Evolutionary conservation across 176 grass and related monocot genomes (phyloP).

Genomic region (Carex scoparia): DNA sequence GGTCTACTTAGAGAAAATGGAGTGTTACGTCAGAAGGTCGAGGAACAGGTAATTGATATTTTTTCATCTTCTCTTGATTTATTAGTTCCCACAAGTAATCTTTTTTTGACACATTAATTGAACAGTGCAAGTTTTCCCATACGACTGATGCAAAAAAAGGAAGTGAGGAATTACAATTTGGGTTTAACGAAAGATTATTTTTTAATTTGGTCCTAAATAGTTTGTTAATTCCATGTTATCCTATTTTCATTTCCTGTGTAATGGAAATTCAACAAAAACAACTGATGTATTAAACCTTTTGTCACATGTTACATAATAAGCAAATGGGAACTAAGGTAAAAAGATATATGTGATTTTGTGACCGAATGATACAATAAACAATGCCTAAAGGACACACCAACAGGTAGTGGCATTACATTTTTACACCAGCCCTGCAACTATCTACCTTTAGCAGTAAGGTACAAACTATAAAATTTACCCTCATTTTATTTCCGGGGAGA

Average conservation of each 20-base stretch:
- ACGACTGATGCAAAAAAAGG: not conserved
- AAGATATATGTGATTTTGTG: not conserved
- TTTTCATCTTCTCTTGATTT: not conserved
- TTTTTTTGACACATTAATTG: not conserved
- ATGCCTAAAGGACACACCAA: not conserved
- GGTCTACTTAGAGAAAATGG: slow-evolving; percentile 25
- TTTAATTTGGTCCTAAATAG: not conserved
- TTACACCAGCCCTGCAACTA: not conserved
- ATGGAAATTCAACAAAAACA: not conserved
- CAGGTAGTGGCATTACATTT: not conserved
- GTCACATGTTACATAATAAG: not conserved
- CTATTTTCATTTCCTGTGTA: not conserved
- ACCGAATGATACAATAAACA: not conserved
- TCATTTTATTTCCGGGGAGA: not conserved
- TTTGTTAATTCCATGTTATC: not conserved
- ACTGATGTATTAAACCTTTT: not conserved
- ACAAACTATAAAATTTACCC: not conserved
- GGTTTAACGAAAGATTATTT: not conserved
- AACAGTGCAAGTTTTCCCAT: not conserved
- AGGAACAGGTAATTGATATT: not conserved
- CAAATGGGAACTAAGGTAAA: not conserved
- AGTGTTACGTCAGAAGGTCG: slow-evolving; percentile 25
- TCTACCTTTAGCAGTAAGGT: not conserved
- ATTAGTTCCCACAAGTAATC: not conserved
- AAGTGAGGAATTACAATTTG: not conserved